A percentile compares a stretch with the other conserved stretches of the same genome.
Evolutionary conservation across 2,329 filamentous ascomycete species (phyloP).

Genomic region (Sarocladiaceae sp.): DNA sequence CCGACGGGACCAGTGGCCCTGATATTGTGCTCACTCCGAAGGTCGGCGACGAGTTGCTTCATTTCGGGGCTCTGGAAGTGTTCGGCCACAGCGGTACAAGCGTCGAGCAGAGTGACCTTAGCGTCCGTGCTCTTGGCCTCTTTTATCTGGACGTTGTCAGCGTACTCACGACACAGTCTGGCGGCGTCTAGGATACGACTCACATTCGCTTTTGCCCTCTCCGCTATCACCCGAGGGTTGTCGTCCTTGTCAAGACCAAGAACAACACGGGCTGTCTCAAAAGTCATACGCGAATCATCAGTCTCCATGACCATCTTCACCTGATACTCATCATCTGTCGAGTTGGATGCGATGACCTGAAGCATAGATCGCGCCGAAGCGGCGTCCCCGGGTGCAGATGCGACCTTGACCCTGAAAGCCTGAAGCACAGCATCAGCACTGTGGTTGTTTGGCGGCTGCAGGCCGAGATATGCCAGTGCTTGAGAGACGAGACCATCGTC

Average conservation of each 20-base stretch:
- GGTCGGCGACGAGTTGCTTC: constrained; percentile 21
- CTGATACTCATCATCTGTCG: constrained; percentile 30
- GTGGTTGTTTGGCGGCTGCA: constrained; percentile 31
- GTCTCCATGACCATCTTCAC: constrained; percentile 28
- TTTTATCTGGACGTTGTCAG: neutral
- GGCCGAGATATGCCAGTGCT: constrained; percentile 28
- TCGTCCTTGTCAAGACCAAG: constrained; percentile 19
- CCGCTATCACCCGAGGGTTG: neutral
- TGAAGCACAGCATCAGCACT: constrained; percentile 27
- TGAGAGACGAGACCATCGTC: constrained; percentile 27
- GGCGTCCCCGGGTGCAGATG: constrained; percentile 25
- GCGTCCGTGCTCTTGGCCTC: neutral
- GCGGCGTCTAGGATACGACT: neutral
- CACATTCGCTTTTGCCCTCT: constrained; percentile 10
- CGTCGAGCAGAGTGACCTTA: constrained; percentile 20
- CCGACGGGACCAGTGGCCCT: constrained; percentile 5
- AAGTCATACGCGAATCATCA: constrained; percentile 28
- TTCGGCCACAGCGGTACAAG: constrained; percentile 30
- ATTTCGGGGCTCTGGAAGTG: constrained; percentile 23
- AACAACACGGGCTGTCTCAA: constrained; percentile 27
- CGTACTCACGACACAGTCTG: neutral
- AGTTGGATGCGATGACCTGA: constrained; percentile 27
- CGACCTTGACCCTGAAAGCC: constrained; percentile 30
- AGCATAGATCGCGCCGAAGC: constrained; percentile 28
- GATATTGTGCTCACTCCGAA: constrained; percentile 16